Conservation (phyloP, 2,329 filamentous ascomycete species). For the Lasiodiplodia sp. region DNA sequence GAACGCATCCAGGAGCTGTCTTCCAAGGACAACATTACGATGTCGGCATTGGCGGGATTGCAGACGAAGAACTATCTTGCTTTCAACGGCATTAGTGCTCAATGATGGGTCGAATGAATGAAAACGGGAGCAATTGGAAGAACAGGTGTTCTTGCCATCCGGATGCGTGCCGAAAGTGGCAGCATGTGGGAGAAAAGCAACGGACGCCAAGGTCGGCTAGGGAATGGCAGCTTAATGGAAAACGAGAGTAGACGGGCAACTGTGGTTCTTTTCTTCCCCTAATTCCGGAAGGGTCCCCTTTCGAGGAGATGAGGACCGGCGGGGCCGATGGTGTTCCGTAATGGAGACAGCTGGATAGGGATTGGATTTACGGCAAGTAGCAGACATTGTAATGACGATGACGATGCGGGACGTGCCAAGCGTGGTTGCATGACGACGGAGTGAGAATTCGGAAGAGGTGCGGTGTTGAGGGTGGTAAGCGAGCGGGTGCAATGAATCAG, state of each 20-base stretch:
- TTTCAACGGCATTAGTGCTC: slow-evolving; percentile 57
- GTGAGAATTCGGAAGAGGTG: neutral
- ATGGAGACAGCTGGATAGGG: neutral
- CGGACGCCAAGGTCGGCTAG: neutral
- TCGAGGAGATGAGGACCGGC: slow-evolving; percentile 26
- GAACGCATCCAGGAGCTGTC: slow-evolving; percentile 55
- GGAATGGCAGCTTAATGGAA: neutral
- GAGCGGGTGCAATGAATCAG: neutral
- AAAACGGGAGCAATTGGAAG: neutral
- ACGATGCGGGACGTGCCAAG: slow-evolving; percentile 11
- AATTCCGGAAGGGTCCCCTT: slow-evolving; percentile 21
- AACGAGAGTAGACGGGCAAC: neutral
- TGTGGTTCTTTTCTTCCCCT: slow-evolving; percentile 17
- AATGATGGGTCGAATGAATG: neutral
- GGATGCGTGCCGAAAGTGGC: neutral
- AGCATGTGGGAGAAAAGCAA: neutral
- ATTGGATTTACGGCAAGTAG: neutral
- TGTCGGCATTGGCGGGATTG: slow-evolving; percentile 42
- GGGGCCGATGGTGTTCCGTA: neutral
- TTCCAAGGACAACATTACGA: slow-evolving; percentile 51
- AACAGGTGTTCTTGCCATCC: neutral
- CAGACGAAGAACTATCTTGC: slow-evolving; percentile 62
- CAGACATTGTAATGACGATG: neutral
- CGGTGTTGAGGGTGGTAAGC: slow-evolving; percentile 5
- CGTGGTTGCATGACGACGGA: neutral